Evolutionary conservation across 345 rosid species (phyloP).

Genomic region (Aquilaria sinensis): DNA sequence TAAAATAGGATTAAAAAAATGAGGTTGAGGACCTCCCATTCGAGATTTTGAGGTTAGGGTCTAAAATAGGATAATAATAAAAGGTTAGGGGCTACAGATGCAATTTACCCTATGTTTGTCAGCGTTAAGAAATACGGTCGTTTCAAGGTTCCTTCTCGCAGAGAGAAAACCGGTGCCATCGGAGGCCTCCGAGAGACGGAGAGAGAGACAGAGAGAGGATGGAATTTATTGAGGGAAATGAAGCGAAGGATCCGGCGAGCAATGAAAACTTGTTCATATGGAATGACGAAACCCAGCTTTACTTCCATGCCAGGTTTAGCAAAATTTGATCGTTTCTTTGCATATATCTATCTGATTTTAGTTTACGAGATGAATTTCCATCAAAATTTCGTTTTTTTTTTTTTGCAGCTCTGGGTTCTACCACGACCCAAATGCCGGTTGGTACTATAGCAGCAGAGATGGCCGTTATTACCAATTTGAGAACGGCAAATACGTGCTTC

Average conservation of each 20-base stretch:
- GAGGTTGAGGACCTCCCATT: too few species aligned
- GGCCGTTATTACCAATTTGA: constrained; percentile 77
- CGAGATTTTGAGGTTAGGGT: too few species aligned
- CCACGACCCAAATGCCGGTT: constrained; percentile 78
- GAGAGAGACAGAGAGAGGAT: too few species aligned
- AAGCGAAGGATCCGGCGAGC: not conserved
- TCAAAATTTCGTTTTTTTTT: not conserved
- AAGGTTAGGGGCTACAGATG: too few species aligned
- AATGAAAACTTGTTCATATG: constrained; percentile 49
- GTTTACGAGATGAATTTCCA: not conserved
- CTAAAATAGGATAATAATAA: too few species aligned
- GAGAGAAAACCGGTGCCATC: too few species aligned
- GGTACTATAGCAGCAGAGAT: constrained; percentile 81
- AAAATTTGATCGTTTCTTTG: not conserved
- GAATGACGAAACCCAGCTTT: constrained; percentile 61
- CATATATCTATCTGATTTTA: constrained; percentile 3
- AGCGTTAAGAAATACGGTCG: too few species aligned
- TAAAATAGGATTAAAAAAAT: too few species aligned
- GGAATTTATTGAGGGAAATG: too few species aligned
- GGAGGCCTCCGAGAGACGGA: too few species aligned
- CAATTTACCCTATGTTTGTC: too few species aligned
- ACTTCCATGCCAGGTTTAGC: constrained; percentile 61
- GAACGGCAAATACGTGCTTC: constrained; percentile 61
- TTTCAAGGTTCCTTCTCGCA: too few species aligned
- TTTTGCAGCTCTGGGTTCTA: constrained; percentile 77